Evolutionary conservation across 2,329 filamentous ascomycete species (phyloP).

Genomic region (Aschersonia sp.): DNA sequence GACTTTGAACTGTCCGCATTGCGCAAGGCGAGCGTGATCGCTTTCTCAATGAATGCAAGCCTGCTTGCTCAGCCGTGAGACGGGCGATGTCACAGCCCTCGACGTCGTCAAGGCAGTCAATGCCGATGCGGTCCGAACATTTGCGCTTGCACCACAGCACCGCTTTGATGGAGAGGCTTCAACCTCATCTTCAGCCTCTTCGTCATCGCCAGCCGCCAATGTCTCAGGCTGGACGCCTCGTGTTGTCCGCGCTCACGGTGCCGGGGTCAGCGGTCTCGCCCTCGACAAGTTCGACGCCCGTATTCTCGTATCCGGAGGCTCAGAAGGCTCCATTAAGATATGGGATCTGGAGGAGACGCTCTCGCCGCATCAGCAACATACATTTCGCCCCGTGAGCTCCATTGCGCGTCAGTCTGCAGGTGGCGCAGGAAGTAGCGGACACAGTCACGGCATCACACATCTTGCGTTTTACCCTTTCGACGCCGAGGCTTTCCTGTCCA

Average conservation of each 20-base stretch:
- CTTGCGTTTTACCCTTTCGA: conserved; percentile 71
- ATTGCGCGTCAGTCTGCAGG: conserved; percentile 26
- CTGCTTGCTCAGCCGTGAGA: conserved; percentile 61
- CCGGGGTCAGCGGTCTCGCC: conserved; percentile 66
- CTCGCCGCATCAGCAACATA: conserved; percentile 28
- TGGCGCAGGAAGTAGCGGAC: conserved; percentile 19
- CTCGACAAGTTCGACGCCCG: conserved; percentile 69
- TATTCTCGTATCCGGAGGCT: conserved; percentile 71
- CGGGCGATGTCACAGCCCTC: conserved; percentile 50
- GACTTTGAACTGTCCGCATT: too few species aligned
- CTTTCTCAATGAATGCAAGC: conserved; percentile 47
- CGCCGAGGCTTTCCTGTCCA: conserved; percentile 58
- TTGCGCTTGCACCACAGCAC: conserved; percentile 51
- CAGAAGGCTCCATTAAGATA: conserved; percentile 69
- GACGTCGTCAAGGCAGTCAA: conserved; percentile 52
- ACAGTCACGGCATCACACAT: conserved; percentile 62
- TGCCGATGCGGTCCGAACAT: conserved; percentile 50
- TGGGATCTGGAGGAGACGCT: conserved; percentile 66
- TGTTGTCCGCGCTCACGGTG: conserved; percentile 50
- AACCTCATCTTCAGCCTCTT: not conserved
- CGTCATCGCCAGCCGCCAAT: not conserved
- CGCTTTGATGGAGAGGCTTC: conserved; percentile 47
- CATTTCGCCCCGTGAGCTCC: conserved; percentile 38
- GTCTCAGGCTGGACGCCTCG: not conserved
- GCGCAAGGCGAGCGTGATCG: too few species aligned